Percentiles rank a stretch among this genome's conserved stretches.
phyloP scores from a whole-genome alignment of 176 grass and related monocot genomes.

The Aegilops tauschii region DNA sequence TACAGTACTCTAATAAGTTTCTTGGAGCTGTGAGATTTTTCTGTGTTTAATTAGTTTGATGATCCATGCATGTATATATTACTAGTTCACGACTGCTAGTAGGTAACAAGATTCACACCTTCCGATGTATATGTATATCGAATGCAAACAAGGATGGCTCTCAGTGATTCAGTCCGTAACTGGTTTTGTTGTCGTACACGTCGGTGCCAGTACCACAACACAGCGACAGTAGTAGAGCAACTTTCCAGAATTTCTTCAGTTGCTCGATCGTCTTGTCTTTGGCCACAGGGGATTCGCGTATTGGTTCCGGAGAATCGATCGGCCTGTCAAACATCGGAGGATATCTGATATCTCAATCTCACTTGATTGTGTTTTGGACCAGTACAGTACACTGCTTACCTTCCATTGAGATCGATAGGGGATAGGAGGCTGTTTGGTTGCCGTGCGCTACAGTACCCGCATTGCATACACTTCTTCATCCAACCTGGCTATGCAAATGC shows the following conservation, averaged over 20 bases:
- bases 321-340: conserved; percentile 11
- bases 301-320: background rate
- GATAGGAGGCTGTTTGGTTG: too few species aligned
- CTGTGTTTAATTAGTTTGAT: background rate
- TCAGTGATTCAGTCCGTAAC: background rate
- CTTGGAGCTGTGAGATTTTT: conserved; percentile 22
- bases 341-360: background rate
- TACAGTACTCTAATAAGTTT: background rate
- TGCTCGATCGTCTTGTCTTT: background rate
- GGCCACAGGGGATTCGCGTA: background rate
- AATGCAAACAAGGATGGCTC: background rate
- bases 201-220: background rate
- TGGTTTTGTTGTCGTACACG: background rate
- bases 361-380: background rate
- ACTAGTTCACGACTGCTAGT: background rate
- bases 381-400: background rate
- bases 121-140: background rate
- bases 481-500: too few species aligned
- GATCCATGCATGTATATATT: conserved; percentile 18
- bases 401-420: too few species aligned
- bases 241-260: background rate
- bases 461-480: too few species aligned
- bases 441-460: too few species aligned
- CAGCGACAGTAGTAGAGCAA: background rate
- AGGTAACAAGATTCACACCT: background rate